These are phyloP conservation scores for Arabidopsis suecica DNA, from an alignment of 345 rosid genomes.

Conservation along the genomic window DNA sequence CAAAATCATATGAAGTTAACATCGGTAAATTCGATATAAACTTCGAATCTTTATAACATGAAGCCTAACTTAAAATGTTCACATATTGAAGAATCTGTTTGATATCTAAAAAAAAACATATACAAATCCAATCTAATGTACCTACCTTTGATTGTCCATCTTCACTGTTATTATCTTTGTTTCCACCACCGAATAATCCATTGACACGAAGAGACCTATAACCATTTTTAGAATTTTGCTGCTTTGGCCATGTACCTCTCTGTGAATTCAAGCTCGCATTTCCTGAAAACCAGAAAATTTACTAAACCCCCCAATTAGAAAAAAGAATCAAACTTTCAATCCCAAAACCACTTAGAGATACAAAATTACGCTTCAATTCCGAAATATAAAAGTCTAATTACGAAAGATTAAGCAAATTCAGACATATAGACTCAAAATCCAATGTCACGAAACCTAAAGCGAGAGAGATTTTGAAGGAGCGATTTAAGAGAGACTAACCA, in stretches of 20 bases:
- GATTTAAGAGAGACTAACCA: constrained; percentile 43
- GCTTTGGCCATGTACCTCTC: constrained; percentile 33
- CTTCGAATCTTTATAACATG: not conserved
- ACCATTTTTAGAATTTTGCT: constrained; percentile 31
- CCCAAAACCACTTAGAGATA: not conserved
- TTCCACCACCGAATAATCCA: constrained; percentile 87
- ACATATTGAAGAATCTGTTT: not conserved
- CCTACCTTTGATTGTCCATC: constrained; percentile 91
- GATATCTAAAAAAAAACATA: not conserved
- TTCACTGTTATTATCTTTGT: constrained; percentile 59
- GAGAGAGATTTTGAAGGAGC: not conserved
- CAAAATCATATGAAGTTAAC: too few species aligned
- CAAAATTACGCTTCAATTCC: not conserved
- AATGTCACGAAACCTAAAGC: not conserved
- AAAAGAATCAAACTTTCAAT: not conserved
- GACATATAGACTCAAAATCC: not conserved
- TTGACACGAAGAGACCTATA: constrained; percentile 55
- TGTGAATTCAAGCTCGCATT: constrained; percentile 44
- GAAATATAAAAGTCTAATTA: not conserved
- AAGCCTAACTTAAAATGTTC: not conserved
- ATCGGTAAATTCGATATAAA: too few species aligned
- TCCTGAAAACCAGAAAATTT: not conserved
- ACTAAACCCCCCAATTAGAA: too few species aligned
- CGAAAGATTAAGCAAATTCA: not conserved
- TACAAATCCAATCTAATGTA: constrained; percentile 19